phyloP scores from a whole-genome alignment of 2,329 filamentous ascomycete genomes.

The Colletotrichum zoysiae region DNA sequence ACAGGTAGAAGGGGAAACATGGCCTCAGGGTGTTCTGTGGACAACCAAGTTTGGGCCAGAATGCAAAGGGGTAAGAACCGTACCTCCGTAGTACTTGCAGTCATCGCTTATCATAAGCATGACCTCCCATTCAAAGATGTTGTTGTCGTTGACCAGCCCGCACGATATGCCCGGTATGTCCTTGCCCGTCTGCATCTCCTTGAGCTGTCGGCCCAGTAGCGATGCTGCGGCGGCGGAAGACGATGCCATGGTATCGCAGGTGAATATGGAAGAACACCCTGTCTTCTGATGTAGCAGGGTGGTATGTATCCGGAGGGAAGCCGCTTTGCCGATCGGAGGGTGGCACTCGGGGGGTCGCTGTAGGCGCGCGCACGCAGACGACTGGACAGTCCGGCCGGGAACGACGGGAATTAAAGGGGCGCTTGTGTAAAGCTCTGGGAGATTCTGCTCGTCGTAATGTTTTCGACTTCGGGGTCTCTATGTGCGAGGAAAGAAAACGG shows the following conservation, averaged over 20 bases:
- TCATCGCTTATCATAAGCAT: conserved; percentile 99
- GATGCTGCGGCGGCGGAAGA: conserved; percentile 72
- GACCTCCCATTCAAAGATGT: conserved; percentile 98
- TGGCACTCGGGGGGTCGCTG: conserved; percentile 1
- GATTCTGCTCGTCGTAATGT: neutral
- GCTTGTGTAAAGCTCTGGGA: too few species aligned
- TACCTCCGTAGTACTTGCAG: conserved; percentile 93
- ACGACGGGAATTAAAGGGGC: neutral
- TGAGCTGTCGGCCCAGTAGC: conserved; percentile 87
- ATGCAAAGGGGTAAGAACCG: conserved; percentile 14
- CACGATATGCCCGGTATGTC: conserved; percentile 96
- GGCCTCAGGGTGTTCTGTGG: neutral
- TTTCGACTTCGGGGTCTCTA: neutral
- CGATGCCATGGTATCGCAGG: conserved; percentile 52
- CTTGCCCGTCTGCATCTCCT: conserved; percentile 92
- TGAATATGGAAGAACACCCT: too few species aligned
- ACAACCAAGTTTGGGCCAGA: neutral
- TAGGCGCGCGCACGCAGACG: neutral
- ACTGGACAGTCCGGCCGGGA: neutral
- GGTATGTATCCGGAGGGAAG: neutral
- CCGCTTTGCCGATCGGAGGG: neutral
- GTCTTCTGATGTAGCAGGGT: neutral
- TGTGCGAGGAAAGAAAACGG: neutral
- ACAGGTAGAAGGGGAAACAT: neutral
- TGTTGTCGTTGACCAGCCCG: conserved; percentile 84